Evolutionary conservation across 1,284 basidiomycete species (phyloP).

Genomic region (Malassezia pachydermatis): DNA sequence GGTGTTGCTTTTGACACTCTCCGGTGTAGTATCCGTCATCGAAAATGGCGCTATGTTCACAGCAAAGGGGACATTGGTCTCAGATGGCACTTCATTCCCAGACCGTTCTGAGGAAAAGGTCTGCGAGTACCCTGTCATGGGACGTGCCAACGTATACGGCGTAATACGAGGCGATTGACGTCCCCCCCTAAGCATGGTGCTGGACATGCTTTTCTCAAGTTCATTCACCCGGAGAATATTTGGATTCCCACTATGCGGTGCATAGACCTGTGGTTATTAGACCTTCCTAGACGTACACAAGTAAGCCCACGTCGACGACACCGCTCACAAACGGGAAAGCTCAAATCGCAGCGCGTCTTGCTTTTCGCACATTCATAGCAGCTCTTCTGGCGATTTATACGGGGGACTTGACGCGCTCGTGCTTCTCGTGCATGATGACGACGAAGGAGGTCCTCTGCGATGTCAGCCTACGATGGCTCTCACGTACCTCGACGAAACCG

Average conservation of each 20-base stretch:
- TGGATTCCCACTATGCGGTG: conserved; percentile 16
- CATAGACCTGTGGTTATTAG: conserved; percentile 2
- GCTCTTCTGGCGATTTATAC: conserved; percentile 15
- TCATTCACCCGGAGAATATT: conserved; percentile 14
- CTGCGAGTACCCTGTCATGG: too few species aligned
- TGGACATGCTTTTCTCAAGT: background rate
- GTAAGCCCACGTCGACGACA: conserved; percentile 9
- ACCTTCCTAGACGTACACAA: conserved; percentile 1
- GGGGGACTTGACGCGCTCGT: conserved; percentile 2
- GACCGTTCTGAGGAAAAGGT: too few species aligned
- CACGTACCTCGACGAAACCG: conserved; percentile 7
- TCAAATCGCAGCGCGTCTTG: conserved; percentile 17
- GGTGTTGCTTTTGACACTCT: too few species aligned
- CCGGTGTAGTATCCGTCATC: too few species aligned
- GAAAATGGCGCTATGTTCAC: background rate
- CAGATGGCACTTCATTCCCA: too few species aligned
- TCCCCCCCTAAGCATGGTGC: too few species aligned
- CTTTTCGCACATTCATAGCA: conserved; percentile 15
- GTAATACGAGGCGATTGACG: too few species aligned
- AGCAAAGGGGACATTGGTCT: too few species aligned
- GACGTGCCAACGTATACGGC: too few species aligned
- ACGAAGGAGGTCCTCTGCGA: conserved; percentile 12
- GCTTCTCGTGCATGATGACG: conserved; percentile 16
- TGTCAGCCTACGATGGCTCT: background rate
- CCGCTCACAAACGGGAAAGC: conserved; percentile 10